Evolutionary conservation across 257 asterid genomes (phyloP), one percentile per base, ranked within the genome.

Genomic region (Jasminum sambac): DNA sequence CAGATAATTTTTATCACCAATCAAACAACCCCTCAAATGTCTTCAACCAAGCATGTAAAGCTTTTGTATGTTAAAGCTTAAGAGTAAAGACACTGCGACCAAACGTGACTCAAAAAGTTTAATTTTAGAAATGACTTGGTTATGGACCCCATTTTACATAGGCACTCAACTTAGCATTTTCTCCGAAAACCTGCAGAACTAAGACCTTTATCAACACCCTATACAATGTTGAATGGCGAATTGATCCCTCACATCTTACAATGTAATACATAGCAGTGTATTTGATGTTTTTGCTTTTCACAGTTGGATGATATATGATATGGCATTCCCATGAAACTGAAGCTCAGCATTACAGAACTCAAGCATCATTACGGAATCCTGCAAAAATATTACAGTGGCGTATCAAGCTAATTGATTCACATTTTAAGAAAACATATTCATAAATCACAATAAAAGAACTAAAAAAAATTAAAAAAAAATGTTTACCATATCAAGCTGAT

Each of bases 341-440:
- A 23, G 43, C 57, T 69, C 72, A 55, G 63, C 68, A 76, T 43
- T 65, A 60, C 73, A 71, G 67, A 77, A 77, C 71, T 77, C 66
- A 66, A 67, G 73, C 77, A 48, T 48, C 74, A 76, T 36, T 55
- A 70, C 34, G 36, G 62, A 17, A 55, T n/a, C 34, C 72, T 66
- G 65, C 70, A 44, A 38, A 60, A 0, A 30, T 42, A 58, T 19
- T 58, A n/a, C 36, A 30, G 4, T 30, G 36, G 36, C 36, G 36
- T 4, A 4, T 30, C 1, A 30, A 30, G 36, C 36, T 30, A 30
- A 30, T 30, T 21, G 8, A 14, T 23, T 55, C 16, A 19, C 34
- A 55, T 23, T 55, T 55, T 19, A 55, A 26, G 16, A 19, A 21
- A 55, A 55, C 34, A 55, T 19, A 23, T 55, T 24, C 62, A 55